Evolutionary conservation across 106 monocot species (phyloP).

Genomic region (Narthecium ossifragum): DNA sequence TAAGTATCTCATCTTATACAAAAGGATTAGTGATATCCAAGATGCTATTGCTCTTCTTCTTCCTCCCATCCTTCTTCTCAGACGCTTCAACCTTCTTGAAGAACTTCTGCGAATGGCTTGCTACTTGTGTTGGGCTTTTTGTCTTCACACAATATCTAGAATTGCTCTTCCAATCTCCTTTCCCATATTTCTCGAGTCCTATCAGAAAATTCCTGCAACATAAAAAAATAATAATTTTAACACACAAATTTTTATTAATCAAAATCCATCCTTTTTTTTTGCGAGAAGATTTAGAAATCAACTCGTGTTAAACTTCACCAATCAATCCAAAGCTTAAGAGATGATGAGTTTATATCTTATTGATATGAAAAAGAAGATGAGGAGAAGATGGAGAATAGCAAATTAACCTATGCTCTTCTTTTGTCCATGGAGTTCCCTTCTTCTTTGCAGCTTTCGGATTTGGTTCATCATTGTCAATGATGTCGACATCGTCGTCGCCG

Average conservation of each 20-base stretch:
- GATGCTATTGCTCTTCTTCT: too few species aligned
- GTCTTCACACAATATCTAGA: not conserved
- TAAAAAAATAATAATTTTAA: not conserved
- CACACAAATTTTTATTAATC: not conserved
- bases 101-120: not conserved
- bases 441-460: not conserved
- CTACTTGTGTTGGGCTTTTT: slow-evolving; percentile 1
- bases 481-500: not conserved
- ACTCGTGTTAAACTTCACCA: too few species aligned
- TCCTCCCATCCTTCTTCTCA: not conserved
- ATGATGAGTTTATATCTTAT: not conserved
- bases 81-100: not conserved
- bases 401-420: not conserved
- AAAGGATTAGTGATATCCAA: not conserved
- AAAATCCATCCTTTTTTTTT: not conserved
- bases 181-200: not conserved
- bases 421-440: not conserved
- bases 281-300: too few species aligned
- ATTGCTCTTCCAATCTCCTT: not conserved
- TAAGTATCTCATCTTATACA: too few species aligned
- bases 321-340: too few species aligned
- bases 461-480: not conserved
- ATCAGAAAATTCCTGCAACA: not conserved
- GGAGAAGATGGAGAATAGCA: not conserved
- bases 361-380: not conserved